Conservation (phyloP, 1,284 basidiomycete species). For the Apiotrichum sp. region DNA sequence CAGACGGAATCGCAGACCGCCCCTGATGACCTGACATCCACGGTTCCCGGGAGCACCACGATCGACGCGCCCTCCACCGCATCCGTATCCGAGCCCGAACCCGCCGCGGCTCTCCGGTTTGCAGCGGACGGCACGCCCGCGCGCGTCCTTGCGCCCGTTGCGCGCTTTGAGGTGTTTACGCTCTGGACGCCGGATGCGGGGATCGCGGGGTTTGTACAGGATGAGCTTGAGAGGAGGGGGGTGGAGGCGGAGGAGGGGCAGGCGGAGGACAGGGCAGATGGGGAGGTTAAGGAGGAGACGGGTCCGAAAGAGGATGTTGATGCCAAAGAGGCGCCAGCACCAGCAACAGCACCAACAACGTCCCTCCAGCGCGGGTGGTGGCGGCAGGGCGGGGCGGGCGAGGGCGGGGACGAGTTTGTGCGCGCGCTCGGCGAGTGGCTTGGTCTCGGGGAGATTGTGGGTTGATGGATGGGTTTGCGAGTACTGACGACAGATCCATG, state of each 20-base stretch:
- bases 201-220: constrained; percentile 28
- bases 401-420: constrained; percentile 44
- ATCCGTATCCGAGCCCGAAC: not conserved
- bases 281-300: not conserved
- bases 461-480: constrained; percentile 3
- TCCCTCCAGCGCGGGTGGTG: constrained; percentile 31
- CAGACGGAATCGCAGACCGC: constrained; percentile 17
- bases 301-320: not conserved
- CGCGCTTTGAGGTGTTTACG: constrained; percentile 27
- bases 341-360: not conserved
- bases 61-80: not conserved
- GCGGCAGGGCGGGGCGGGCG: constrained; percentile 36
- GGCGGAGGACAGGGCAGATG: not conserved
- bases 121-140: not conserved
- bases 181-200: constrained; percentile 41
- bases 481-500: constrained; percentile 13
- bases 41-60: not conserved
- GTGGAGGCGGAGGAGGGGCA: not conserved
- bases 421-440: constrained; percentile 41
- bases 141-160: constrained; percentile 25
- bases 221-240: constrained; percentile 9
- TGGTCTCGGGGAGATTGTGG: constrained; percentile 36
- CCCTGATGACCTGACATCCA: not conserved
- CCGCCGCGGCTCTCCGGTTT: not conserved
- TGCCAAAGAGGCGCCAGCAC: not conserved